A percentile compares a stretch with the other conserved stretches of the same genome.
These are phyloP conservation scores for Microbotryum intermedium DNA, from an alignment of 1,284 basidiomycete species.

Conservation along the genomic window DNA sequence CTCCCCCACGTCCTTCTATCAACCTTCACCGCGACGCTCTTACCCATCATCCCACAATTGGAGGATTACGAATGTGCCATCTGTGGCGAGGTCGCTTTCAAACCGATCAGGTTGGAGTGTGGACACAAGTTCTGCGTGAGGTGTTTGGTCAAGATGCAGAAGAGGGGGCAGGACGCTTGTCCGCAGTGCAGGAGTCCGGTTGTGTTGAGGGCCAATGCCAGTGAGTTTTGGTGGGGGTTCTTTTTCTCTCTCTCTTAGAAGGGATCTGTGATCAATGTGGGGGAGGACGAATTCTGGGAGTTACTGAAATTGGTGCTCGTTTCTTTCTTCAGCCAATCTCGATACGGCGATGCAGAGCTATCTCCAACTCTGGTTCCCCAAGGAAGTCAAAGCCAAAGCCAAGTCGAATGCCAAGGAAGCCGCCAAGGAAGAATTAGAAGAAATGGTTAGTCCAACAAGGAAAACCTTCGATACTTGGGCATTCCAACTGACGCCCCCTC, in stretches of 20 bases:
- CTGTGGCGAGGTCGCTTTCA: slow-evolving; percentile 41
- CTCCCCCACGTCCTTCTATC: slow-evolving; percentile 74
- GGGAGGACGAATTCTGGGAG: not conserved
- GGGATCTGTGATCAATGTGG: not conserved
- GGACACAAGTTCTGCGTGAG: slow-evolving; percentile 77
- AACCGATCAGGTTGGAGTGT: slow-evolving; percentile 63
- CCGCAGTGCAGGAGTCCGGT: slow-evolving; percentile 75
- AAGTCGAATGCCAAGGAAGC: slow-evolving; percentile 70
- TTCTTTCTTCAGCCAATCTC: slow-evolving; percentile 54
- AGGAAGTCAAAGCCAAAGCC: slow-evolving; percentile 69
- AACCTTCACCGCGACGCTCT: slow-evolving; percentile 70
- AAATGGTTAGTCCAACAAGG: slow-evolving; percentile 44
- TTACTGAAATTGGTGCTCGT: not conserved
- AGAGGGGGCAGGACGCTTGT: slow-evolving; percentile 65
- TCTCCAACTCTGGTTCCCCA: slow-evolving; percentile 87
- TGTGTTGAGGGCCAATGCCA: slow-evolving; percentile 63
- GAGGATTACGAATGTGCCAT: slow-evolving; percentile 55
- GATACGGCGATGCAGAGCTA: slow-evolving; percentile 74
- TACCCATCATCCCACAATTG: slow-evolving; percentile 73
- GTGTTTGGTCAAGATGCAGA: slow-evolving; percentile 92
- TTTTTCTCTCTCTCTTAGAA: not conserved
- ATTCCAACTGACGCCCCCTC: too few species aligned
- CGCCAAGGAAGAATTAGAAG: slow-evolving; percentile 58
- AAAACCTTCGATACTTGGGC: too few species aligned
- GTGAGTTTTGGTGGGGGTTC: slow-evolving; percentile 44